Evolutionary conservation across 2,329 filamentous ascomycete species (phyloP).

Genomic region (Grosmannia huntii): DNA sequence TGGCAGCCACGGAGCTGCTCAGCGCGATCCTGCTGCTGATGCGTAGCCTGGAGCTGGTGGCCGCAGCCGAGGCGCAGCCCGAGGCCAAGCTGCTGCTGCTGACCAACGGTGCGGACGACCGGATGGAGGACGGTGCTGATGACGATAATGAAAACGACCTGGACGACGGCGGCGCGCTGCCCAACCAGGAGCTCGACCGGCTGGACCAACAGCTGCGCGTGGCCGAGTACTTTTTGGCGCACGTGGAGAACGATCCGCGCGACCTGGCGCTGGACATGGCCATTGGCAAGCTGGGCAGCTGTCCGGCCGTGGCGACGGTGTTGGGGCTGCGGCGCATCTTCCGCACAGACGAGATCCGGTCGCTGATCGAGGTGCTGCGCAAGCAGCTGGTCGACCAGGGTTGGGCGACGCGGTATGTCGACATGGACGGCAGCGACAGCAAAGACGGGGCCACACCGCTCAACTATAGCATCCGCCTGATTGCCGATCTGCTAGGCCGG

Average conservation of each 20-base stretch:
- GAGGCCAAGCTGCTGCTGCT: slow-evolving; percentile 17
- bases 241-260: slow-evolving; percentile 45
- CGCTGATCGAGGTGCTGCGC: slow-evolving; percentile 59
- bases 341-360: slow-evolving; percentile 54
- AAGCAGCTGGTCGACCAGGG: slow-evolving; percentile 61
- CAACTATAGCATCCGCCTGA: slow-evolving; percentile 56
- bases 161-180: slow-evolving; percentile 20
- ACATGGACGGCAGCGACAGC: slow-evolving; percentile 31
- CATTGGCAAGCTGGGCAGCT: slow-evolving; percentile 55
- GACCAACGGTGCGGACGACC: slow-evolving; percentile 20
- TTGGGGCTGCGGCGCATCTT: slow-evolving; percentile 51
- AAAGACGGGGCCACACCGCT: slow-evolving; percentile 38
- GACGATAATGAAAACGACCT: slow-evolving; percentile 15
- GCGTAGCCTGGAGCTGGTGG: slow-evolving; percentile 51
- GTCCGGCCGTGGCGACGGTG: slow-evolving; percentile 47
- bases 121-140: slow-evolving; percentile 13
- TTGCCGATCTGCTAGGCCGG: slow-evolving; percentile 58
- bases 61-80: slow-evolving; percentile 25
- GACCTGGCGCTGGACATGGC: slow-evolving; percentile 53
- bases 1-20: slow-evolving; percentile 54
- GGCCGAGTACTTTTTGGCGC: slow-evolving; percentile 53
- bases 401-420: slow-evolving; percentile 63
- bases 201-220: slow-evolving; percentile 53
- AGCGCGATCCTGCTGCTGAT: slow-evolving; percentile 54
- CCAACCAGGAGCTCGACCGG: slow-evolving; percentile 44